These are phyloP conservation scores for Botryotinia narcissicola DNA, from an alignment of 2,329 filamentous ascomycete species.

Conservation along the genomic window DNA sequence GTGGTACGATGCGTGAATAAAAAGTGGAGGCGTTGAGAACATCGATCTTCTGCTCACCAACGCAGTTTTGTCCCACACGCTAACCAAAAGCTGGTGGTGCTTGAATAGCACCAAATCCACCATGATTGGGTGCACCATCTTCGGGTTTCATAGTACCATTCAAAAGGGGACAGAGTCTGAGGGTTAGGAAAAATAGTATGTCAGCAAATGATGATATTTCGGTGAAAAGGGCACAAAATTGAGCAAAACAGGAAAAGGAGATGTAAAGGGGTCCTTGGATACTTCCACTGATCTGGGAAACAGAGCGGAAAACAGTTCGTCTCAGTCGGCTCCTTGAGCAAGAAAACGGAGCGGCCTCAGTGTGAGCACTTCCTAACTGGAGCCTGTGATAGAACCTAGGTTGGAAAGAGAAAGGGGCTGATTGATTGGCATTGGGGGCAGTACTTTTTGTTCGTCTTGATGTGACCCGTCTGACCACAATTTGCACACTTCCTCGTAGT, in stretches of 20 bases:
- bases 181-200: background rate
- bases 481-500: slow-evolving; percentile 95
- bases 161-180: slow-evolving; percentile 77
- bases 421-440: slow-evolving; percentile 24
- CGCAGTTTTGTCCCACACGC: background rate
- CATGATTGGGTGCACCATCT: slow-evolving; percentile 54
- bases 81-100: slow-evolving; percentile 13
- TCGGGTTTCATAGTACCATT: slow-evolving; percentile 74
- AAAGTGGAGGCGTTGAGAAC: slow-evolving; percentile 16
- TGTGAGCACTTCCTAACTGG: background rate
- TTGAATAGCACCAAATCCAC: slow-evolving; percentile 51
- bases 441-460: slow-evolving; percentile 99
- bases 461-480: slow-evolving; percentile 93
- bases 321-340: slow-evolving; percentile 19
- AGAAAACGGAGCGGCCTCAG: slow-evolving; percentile 17
- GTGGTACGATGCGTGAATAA: slow-evolving; percentile 5
- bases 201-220: slow-evolving; percentile 13
- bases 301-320: background rate
- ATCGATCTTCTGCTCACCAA: background rate
- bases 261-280: background rate
- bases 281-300: background rate
- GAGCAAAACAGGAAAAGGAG: background rate
- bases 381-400: slow-evolving; percentile 8
- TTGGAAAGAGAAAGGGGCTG: slow-evolving; percentile 15
- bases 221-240: background rate